A percentile compares a stretch with the other conserved stretches of the same genome.
These are phyloP conservation scores for Closterium sp. DNA, from an alignment of 139 green algal species.

Conservation along the genomic window DNA sequence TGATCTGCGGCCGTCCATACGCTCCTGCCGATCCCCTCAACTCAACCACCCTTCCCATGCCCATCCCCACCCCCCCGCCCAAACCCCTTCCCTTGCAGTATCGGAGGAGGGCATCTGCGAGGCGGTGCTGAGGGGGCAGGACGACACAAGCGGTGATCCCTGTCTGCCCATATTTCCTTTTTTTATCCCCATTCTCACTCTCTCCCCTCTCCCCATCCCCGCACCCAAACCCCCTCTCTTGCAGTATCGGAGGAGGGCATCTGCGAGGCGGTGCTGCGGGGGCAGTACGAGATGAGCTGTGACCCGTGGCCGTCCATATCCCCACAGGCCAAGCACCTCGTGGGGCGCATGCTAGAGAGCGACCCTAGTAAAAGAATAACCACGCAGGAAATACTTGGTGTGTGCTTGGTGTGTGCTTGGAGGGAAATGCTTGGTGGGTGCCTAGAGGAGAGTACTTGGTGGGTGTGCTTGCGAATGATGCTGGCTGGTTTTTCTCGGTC, in stretches of 20 bases:
- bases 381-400: not conserved
- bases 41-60: too few species aligned
- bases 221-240: not conserved
- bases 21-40: too few species aligned
- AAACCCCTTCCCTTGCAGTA: not conserved
- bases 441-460: not conserved
- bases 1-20: too few species aligned
- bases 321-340: conserved; percentile 13
- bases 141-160: not conserved
- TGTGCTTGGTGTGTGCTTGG: not conserved
- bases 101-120: not conserved
- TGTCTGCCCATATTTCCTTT: not conserved
- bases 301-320: conserved; percentile 11
- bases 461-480: not conserved
- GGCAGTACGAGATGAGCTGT: not conserved
- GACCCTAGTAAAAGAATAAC: conserved; percentile 8
- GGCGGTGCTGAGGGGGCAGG: not conserved
- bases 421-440: not conserved
- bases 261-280: not conserved
- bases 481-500: not conserved
- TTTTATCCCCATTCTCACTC: too few species aligned
- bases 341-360: conserved; percentile 14
- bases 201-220: too few species aligned
- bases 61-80: too few species aligned
- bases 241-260: not conserved